These are phyloP conservation scores for Malus sieversii DNA, from an alignment of 306 rosid species.

Conservation along the genomic window DNA sequence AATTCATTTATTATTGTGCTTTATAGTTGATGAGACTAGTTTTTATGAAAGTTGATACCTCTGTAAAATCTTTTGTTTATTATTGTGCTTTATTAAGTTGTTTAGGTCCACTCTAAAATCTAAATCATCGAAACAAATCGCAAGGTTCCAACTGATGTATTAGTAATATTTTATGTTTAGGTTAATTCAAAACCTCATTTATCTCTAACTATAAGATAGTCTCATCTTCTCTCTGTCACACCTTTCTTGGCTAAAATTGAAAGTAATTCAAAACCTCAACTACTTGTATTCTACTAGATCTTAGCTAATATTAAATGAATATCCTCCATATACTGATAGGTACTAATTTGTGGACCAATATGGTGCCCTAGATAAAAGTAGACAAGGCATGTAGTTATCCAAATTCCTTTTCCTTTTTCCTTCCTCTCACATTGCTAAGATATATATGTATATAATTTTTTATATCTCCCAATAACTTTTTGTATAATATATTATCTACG, in stretches of 20 bases:
- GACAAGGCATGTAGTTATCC: background rate
- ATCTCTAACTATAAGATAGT: background rate
- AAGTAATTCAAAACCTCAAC: background rate
- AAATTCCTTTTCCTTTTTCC: background rate
- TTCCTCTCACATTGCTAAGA: background rate
- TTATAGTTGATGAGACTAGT: no score
- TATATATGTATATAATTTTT: background rate
- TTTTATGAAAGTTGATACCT: no score
- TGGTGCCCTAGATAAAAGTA: background rate
- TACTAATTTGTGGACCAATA: background rate
- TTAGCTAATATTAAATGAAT: background rate
- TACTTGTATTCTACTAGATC: background rate
- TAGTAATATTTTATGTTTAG: no score
- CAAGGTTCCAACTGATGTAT: no score
- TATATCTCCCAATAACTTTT: no score
- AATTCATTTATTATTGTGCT: no score
- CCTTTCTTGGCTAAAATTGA: background rate
- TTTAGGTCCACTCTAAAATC: no score
- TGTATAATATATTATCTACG: background rate
- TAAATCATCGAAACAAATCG: no score
- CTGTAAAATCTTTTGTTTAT: no score
- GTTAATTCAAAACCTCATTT: background rate
- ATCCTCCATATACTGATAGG: background rate
- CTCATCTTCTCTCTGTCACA: background rate
- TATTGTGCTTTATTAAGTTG: no score